These are phyloP conservation scores for Scutellaria minor DNA, from an alignment of 257 asterid species.

Conservation along the genomic window DNA sequence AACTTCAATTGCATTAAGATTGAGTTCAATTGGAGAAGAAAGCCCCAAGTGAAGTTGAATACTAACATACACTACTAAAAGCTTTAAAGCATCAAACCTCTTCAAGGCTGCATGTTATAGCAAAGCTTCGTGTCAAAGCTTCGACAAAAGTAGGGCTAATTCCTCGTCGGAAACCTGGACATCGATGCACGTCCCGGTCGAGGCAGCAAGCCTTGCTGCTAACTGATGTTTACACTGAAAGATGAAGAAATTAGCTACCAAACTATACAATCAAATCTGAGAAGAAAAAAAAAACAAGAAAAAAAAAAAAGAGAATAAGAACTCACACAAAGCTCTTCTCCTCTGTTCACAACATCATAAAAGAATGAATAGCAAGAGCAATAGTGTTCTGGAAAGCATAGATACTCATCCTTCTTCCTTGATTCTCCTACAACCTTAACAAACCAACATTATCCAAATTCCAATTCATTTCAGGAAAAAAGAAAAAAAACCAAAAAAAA, in stretches of 20 bases:
- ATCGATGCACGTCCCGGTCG: slow-evolving; percentile 64
- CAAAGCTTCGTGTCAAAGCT: slow-evolving; percentile 39
- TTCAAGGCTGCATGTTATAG: not conserved
- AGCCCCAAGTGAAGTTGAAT: not conserved
- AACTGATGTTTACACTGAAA: slow-evolving; percentile 94
- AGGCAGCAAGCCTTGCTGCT: slow-evolving; percentile 88
- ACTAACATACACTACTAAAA: not conserved
- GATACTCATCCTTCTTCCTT: slow-evolving; percentile 76
- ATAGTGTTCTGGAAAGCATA: slow-evolving; percentile 80
- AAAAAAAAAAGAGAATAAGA: not conserved
- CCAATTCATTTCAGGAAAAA: not conserved
- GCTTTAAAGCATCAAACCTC: not conserved
- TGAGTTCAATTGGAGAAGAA: not conserved
- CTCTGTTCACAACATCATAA: slow-evolving; percentile 86
- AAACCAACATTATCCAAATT: not conserved
- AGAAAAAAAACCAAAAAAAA: not conserved
- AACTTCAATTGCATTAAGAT: not conserved
- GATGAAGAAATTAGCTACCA: not conserved
- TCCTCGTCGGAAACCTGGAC: slow-evolving; percentile 77
- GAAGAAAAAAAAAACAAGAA: not conserved
- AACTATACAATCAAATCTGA: not conserved
- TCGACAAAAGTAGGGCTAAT: slow-evolving; percentile 68
- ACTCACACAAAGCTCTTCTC: slow-evolving; percentile 92
- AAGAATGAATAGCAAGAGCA: slow-evolving; percentile 93
- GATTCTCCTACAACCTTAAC: slow-evolving; percentile 85